phyloP scores from a whole-genome alignment of 305 asterid genomes.

The Solanum hybrid region DNA sequence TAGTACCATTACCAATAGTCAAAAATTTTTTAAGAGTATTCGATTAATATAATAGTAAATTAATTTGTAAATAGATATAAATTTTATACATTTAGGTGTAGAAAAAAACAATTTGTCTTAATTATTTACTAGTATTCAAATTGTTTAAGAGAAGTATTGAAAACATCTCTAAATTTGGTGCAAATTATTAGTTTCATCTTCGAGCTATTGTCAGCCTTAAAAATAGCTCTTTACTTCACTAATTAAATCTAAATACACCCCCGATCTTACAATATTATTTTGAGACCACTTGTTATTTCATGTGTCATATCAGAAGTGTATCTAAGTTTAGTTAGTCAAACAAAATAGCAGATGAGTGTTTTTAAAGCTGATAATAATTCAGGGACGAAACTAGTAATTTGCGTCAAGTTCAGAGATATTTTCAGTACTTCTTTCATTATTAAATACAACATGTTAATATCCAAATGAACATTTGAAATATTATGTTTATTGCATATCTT shows the following conservation, averaged over 20 bases:
- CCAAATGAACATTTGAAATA: neutral
- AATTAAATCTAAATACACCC: no score
- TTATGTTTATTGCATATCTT: neutral
- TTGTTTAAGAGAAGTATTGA: neutral
- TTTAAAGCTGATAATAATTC: no score
- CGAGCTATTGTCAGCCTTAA: neutral
- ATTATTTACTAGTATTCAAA: neutral
- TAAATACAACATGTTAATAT: neutral
- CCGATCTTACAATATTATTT: neutral
- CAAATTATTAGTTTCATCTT: no score
- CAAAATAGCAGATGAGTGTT: no score
- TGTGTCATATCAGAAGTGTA: neutral
- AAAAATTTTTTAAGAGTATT: neutral
- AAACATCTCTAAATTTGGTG: no score
- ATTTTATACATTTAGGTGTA: neutral
- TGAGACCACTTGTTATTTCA: no score
- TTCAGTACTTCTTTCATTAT: no score
- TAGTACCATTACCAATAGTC: no score
- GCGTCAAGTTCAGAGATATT: fast-evolving
- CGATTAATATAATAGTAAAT: neutral
- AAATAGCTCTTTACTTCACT: fast-evolving
- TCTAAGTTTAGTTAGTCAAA: neutral
- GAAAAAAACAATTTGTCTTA: neutral
- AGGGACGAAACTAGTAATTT: no score
- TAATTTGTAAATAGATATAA: neutral